Evolutionary conservation across 2,329 filamentous ascomycete species (phyloP), one percentile per base, ranked within the genome.

Genomic region (Periglandula ipomoeae): DNA sequence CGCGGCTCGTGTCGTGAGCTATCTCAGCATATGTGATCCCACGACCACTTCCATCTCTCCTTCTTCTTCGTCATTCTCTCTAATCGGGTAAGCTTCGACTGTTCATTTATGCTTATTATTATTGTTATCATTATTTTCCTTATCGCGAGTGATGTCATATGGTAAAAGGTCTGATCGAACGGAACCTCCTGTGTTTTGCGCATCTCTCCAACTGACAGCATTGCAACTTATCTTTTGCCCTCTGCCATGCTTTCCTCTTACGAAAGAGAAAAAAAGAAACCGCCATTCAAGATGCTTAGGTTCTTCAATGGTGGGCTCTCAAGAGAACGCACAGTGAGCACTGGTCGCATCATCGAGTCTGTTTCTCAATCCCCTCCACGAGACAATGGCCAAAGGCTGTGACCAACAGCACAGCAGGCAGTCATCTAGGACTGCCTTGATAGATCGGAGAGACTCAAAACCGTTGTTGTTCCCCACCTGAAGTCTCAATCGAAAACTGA

Each of bases 121-220:
- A 15, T 27, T 17, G 3, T 44, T 15, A n/a, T 34, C 32, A 41
- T 17, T 15, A n/a, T 23, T 43, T 10, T 32, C 20, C 15, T 48
- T 39, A 26, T 52, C 43, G 63, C 61, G 57, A 60, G 72, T 76
- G 78, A 81, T 81, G 76, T 73, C 61, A 47, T 53, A 65, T 78
- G 78, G 78, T 81, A 82, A 82, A 82, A 81, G 78, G 78, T 78
- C 78, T 69, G 76, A 82, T 72, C 65, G 66, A 68, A 64, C 60
- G 60, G 65, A 65, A 60, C 64, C 65, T 62, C 62, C 72, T 70
- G 76, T 73, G 76, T 68, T 63, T 63, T 61, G 59, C 59, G 59
- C 57, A 34, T 26, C 45, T 17, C 45, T 41, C 30, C 19, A 27
- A 24, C 23, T 32, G 37, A 24, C 45, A 34, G 37, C 37, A 24